phyloP scores from a whole-genome alignment of 2,329 filamentous ascomycete genomes.

The Drechslera avenae region DNA sequence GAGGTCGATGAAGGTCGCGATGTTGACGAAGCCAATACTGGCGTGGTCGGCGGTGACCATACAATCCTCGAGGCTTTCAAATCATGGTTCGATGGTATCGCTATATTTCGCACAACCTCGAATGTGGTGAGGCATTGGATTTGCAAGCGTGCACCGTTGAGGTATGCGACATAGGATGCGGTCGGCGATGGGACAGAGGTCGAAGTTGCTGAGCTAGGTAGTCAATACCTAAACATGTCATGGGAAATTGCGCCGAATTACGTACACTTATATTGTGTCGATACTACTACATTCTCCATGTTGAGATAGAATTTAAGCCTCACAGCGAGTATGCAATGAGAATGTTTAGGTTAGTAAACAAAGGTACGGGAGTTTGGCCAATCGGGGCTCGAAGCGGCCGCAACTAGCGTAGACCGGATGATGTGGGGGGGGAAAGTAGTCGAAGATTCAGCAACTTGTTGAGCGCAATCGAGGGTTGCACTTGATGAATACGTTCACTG shows the following conservation, averaged over 20 bases:
- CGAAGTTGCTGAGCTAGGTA: slow-evolving; percentile 32
- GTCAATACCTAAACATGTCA: slow-evolving; percentile 14
- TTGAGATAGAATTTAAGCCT: not conserved
- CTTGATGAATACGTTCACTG: too few species aligned
- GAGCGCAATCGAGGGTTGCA: not conserved
- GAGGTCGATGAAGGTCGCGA: slow-evolving; percentile 11
- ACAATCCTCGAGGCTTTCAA: slow-evolving; percentile 38
- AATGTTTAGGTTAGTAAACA: slow-evolving; percentile 42
- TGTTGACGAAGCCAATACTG: slow-evolving; percentile 4
- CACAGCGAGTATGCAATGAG: slow-evolving; percentile 8
- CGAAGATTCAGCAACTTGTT: not conserved
- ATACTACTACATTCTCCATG: slow-evolving; percentile 38
- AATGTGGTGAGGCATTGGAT: slow-evolving; percentile 47
- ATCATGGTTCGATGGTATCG: slow-evolving; percentile 40
- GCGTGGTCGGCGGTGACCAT: slow-evolving; percentile 42
- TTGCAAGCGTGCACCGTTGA: slow-evolving; percentile 47
- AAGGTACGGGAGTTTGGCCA: slow-evolving; percentile 23
- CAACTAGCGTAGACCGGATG: slow-evolving; percentile 9
- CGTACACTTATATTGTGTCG: slow-evolving; percentile 42
- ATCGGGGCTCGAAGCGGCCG: slow-evolving; percentile 21
- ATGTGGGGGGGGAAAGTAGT: too few species aligned
- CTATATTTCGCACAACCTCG: slow-evolving; percentile 44
- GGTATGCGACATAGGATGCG: slow-evolving; percentile 47
- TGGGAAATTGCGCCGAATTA: not conserved
- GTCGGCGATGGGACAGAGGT: slow-evolving; percentile 47